phyloP scores from a whole-genome alignment of 257 asterid genomes.

The Solanum tacnaense region DNA sequence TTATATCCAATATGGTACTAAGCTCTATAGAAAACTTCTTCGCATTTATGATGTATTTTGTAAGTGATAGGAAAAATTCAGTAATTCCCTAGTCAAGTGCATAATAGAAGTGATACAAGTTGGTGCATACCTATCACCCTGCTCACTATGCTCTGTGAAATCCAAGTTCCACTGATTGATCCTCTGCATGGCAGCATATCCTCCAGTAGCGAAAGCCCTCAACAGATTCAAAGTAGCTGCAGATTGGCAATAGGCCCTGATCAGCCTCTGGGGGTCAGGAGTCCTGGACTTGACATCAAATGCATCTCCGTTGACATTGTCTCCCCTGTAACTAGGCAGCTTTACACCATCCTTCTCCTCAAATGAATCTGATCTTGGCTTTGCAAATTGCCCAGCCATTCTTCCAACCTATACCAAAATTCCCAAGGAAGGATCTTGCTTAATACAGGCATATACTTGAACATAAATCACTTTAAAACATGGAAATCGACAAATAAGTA shows the following conservation, averaged over 20 bases:
- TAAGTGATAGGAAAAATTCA: neutral
- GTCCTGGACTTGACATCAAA: slow-evolving; percentile 53
- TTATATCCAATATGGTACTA: neutral
- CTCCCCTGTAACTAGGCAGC: slow-evolving; percentile 83
- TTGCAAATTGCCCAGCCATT: slow-evolving; percentile 91
- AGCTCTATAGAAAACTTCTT: neutral
- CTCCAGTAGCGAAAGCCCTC: slow-evolving; percentile 84
- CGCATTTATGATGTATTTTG: neutral
- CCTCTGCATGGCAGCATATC: slow-evolving; percentile 84
- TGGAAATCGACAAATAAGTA: neutral
- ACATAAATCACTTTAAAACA: neutral
- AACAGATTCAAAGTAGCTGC: slow-evolving; percentile 76
- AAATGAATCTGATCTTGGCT: slow-evolving; percentile 62
- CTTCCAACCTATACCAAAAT: slow-evolving; percentile 53
- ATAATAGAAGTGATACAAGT: neutral
- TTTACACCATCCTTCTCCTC: slow-evolving; percentile 76
- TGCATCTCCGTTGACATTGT: slow-evolving; percentile 66
- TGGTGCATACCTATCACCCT: slow-evolving; percentile 59
- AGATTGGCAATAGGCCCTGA: slow-evolving; percentile 78
- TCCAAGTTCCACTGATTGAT: slow-evolving; percentile 78
- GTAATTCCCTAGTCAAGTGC: neutral
- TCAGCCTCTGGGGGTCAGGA: slow-evolving; percentile 83
- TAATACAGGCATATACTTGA: neutral
- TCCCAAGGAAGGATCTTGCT: neutral
- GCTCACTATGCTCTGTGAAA: slow-evolving; percentile 74